Conservation (phyloP, 371 early-diverging fungal species). For the Coemansia sp. region DNA sequence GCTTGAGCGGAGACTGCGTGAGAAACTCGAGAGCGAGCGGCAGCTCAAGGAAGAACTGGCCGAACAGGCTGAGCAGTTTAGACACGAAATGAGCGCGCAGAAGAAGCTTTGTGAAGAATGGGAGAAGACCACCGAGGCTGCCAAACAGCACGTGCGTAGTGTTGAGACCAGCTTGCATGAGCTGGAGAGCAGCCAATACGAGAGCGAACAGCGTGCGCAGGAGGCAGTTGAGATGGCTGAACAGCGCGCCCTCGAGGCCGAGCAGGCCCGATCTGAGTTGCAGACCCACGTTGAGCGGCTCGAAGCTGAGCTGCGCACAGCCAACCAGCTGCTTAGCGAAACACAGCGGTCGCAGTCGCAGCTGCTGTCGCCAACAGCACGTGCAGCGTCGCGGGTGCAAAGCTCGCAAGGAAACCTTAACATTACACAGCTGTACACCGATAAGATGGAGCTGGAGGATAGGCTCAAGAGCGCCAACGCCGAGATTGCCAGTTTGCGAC, state of each 20-base stretch:
- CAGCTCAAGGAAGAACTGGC: conserved; percentile 57
- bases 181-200: conserved; percentile 37
- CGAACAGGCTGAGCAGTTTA: conserved; percentile 62
- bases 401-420: conserved; percentile 56
- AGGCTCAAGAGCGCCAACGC: conserved; percentile 53
- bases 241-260: conserved; percentile 22
- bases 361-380: conserved; percentile 62
- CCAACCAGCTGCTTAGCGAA: conserved; percentile 40
- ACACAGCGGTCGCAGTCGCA: conserved; percentile 8
- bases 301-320: conserved; percentile 48
- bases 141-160: conserved; percentile 55
- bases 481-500: conserved; percentile 57
- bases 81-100: conserved; percentile 67
- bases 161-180: conserved; percentile 52
- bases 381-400: conserved; percentile 55
- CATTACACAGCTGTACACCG: conserved; percentile 68
- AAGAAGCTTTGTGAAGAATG: conserved; percentile 60
- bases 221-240: conserved; percentile 20
- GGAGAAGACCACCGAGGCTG: conserved; percentile 57
- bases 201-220: conserved; percentile 13
- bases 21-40: conserved; percentile 49
- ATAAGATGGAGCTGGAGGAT: conserved; percentile 62
- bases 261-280: conserved; percentile 5
- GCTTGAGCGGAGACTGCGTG: conserved; percentile 53
- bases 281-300: neutral